These are phyloP conservation scores for Lachancea kluyveri DNA, from an alignment of 805 yeast species.

Conservation along the genomic window DNA sequence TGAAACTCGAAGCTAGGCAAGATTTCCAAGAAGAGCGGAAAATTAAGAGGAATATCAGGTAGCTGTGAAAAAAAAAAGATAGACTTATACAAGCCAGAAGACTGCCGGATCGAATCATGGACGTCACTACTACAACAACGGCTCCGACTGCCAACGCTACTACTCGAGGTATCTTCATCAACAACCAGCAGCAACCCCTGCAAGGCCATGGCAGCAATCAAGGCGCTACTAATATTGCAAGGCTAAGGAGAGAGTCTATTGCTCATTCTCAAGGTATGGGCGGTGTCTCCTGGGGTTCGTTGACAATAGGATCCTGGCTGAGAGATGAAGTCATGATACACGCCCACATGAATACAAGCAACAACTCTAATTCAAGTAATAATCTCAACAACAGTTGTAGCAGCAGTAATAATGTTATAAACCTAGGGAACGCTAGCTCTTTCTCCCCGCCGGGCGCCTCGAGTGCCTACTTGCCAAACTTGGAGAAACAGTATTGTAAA, in stretches of 20 bases:
- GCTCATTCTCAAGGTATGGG: constrained; percentile 98
- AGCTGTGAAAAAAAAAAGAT: no score
- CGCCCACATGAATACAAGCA: constrained; percentile 14
- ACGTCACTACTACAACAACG: constrained; percentile 9
- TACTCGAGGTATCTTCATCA: constrained; percentile 11
- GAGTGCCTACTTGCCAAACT: constrained; percentile 79
- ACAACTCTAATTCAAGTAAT: not conserved
- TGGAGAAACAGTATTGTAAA: constrained; percentile 93
- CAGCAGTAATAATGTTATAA: constrained; percentile 1
- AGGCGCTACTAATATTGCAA: constrained; percentile 19
- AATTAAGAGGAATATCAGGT: no score
- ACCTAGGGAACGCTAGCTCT: constrained; percentile 3
- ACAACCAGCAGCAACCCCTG: constrained; percentile 5
- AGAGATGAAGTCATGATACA: constrained; percentile 83
- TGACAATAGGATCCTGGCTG: constrained; percentile 92
- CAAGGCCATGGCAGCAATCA: constrained; percentile 11
- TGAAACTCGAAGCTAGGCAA: no score
- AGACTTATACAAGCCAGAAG: no score
- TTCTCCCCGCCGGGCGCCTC: constrained; percentile 56
- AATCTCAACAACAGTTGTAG: not conserved
- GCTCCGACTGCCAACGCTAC: constrained; percentile 6
- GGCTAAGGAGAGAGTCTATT: constrained; percentile 79
- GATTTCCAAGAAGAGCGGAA: no score
- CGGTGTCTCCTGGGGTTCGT: constrained; percentile 95
- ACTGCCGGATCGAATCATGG: constrained; percentile 1